Evolutionary conservation across 495 filamentous ascomycete genomes (phyloP).

Genomic region (Neurospora sp.): DNA sequence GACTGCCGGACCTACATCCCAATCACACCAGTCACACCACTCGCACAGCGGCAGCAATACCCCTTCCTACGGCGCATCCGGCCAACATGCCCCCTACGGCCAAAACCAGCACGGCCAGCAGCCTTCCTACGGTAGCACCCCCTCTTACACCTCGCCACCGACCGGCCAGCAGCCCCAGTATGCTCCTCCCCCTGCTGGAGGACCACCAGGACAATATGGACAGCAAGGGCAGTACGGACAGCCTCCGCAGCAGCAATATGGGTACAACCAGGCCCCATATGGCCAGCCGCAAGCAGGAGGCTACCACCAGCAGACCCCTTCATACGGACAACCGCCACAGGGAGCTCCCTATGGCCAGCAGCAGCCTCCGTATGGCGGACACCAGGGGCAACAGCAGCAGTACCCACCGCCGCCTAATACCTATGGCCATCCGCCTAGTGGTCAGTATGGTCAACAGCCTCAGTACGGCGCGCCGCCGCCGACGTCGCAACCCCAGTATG

Average conservation of each 20-base stretch:
- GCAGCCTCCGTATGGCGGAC: conserved; percentile 7
- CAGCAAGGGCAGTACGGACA: conserved; percentile 12
- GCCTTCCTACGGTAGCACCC: conserved; percentile 2
- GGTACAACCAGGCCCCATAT: conserved; percentile 11
- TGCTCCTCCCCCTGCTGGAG: conserved; percentile 3
- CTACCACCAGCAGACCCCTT: conserved; percentile 16
- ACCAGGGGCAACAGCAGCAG: conserved; percentile 6
- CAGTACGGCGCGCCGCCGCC: conserved; percentile 12
- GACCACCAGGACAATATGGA: background rate
- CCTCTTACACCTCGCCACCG: background rate
- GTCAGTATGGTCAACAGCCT: conserved; percentile 8
- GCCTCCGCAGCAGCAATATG: conserved; percentile 10
- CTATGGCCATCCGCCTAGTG: conserved; percentile 3
- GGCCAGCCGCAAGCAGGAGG: conserved; percentile 12
- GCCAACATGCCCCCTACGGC: conserved; percentile 13
- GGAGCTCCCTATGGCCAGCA: conserved; percentile 3
- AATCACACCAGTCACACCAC: conserved; percentile 5
- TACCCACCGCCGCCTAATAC: background rate
- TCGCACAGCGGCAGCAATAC: conserved; percentile 13
- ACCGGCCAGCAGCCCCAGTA: conserved; percentile 8
- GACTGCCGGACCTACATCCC: conserved; percentile 6
- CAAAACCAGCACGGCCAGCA: conserved; percentile 4
- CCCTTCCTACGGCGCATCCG: conserved; percentile 6
- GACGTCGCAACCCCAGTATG: background rate
- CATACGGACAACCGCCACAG: conserved; percentile 6